phyloP scores from a whole-genome alignment of 495 filamentous ascomycete species.

The Penicillium coffeae region DNA sequence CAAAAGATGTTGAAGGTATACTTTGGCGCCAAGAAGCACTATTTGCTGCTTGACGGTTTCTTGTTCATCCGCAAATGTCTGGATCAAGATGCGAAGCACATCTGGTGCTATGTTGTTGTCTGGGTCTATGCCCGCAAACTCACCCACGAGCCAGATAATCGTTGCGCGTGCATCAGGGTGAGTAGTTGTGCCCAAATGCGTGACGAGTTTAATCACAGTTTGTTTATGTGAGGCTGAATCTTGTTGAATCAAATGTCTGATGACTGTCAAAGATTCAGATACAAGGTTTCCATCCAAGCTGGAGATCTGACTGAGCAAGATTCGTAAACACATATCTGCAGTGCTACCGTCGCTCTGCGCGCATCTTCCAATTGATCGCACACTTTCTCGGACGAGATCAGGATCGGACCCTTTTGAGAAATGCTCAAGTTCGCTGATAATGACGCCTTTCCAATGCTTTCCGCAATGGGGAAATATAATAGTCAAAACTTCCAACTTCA shows the following conservation, averaged over 20 bases:
- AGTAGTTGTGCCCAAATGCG: slow-evolving; percentile 79
- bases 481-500: slow-evolving; percentile 88
- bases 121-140: slow-evolving; percentile 75
- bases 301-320: slow-evolving; percentile 80
- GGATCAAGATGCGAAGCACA: slow-evolving; percentile 83
- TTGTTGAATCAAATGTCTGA: slow-evolving; percentile 92
- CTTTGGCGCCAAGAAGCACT: slow-evolving; percentile 86
- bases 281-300: slow-evolving; percentile 81
- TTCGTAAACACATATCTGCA: slow-evolving; percentile 69
- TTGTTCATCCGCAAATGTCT: slow-evolving; percentile 76
- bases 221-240: slow-evolving; percentile 68
- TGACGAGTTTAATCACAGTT: slow-evolving; percentile 88
- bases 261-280: slow-evolving; percentile 86
- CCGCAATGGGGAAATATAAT: slow-evolving; percentile 83
- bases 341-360: slow-evolving; percentile 71
- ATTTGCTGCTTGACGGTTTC: slow-evolving; percentile 88
- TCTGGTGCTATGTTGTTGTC: slow-evolving; percentile 88
- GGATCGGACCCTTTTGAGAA: slow-evolving; percentile 76
- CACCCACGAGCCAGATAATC: slow-evolving; percentile 96
- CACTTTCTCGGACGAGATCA: slow-evolving; percentile 77
- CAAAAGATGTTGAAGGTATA: slow-evolving; percentile 79
- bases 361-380: slow-evolving; percentile 88
- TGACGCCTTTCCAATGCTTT: slow-evolving; percentile 70
- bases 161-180: slow-evolving; percentile 83
- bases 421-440: slow-evolving; percentile 88